A percentile compares a stretch with the other conserved stretches of the same genome.
phyloP scores from a whole-genome alignment of 768 basidiomycete genomes.

The Amanita polypyramis region DNA sequence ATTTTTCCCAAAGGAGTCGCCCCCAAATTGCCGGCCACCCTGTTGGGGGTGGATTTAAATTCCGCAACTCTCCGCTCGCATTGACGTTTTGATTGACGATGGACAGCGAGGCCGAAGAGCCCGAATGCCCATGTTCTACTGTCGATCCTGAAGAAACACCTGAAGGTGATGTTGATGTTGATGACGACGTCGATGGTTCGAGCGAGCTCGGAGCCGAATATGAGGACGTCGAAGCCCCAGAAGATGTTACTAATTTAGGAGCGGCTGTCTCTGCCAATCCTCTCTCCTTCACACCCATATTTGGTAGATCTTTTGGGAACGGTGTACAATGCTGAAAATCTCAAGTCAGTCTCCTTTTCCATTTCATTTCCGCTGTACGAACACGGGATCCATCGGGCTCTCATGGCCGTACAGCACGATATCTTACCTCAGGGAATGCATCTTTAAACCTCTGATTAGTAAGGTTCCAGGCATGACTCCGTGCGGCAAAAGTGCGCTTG shows the following conservation, averaged over 20 bases:
- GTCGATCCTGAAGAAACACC: background rate
- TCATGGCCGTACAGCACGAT: background rate
- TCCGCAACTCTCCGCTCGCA: constrained; percentile 10
- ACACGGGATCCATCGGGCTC: background rate
- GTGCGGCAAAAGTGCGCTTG: constrained; percentile 64
- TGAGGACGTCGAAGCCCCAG: constrained; percentile 4
- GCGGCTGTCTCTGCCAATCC: constrained; percentile 32
- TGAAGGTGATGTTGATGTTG: background rate
- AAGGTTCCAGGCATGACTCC: constrained; percentile 84
- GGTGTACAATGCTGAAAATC: constrained; percentile 55
- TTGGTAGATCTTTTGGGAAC: constrained; percentile 66
- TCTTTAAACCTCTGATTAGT: constrained; percentile 73
- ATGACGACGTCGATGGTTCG: background rate
- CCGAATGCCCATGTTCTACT: background rate
- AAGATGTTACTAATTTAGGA: constrained; percentile 14
- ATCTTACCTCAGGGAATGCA: constrained; percentile 75
- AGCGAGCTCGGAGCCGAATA: constrained; percentile 1
- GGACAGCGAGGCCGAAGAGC: constrained; percentile 8
- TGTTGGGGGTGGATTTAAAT: constrained; percentile 18
- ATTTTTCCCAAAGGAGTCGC: constrained; percentile 69
- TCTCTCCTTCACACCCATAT: constrained; percentile 82
- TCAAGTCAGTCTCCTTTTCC: background rate
- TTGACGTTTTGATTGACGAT: background rate
- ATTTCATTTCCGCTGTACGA: background rate
- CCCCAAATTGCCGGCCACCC: constrained; percentile 58